Conservation (phyloP, 768 basidiomycete species). For the Sutorius australiensis region DNA sequence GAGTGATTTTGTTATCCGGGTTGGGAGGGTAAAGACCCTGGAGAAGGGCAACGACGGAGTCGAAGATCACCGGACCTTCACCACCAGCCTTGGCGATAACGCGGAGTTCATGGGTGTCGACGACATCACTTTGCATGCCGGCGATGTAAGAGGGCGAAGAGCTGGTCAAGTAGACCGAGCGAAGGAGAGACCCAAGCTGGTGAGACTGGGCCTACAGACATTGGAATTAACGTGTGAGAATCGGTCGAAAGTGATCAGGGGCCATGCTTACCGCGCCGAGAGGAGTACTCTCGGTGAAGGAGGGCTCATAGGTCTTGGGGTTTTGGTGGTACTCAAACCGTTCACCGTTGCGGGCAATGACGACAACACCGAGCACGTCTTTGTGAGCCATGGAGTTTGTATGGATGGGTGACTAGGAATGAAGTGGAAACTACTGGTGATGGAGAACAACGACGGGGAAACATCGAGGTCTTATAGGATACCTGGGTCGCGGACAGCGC, state of each 20-base stretch:
- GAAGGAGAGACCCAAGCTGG: constrained; percentile 58
- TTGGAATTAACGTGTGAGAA: not conserved
- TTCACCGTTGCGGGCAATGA: constrained; percentile 79
- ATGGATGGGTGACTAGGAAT: constrained; percentile 14
- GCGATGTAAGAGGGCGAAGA: constrained; percentile 67
- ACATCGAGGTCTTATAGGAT: constrained; percentile 24
- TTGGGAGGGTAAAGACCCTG: constrained; percentile 88
- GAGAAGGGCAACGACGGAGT: constrained; percentile 78
- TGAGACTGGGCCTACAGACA: constrained; percentile 57
- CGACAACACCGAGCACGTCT: constrained; percentile 71
- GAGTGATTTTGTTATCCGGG: constrained; percentile 61
- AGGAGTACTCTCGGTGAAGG: constrained; percentile 67
- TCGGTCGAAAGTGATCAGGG: not conserved
- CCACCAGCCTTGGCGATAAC: constrained; percentile 79
- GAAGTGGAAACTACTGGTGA: constrained; percentile 16
- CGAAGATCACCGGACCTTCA: constrained; percentile 83
- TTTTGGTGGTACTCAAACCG: constrained; percentile 67
- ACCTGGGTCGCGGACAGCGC: constrained; percentile 20
- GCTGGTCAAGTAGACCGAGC: constrained; percentile 61
- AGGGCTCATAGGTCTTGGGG: constrained; percentile 60
- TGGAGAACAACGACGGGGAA: constrained; percentile 9
- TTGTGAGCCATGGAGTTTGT: constrained; percentile 22
- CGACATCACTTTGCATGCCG: constrained; percentile 62
- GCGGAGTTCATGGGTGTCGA: constrained; percentile 69
- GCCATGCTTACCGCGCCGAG: constrained; percentile 58